Conservation (phyloP, 257 asterid species). For the Nyctanthes arbortristis region DNA sequence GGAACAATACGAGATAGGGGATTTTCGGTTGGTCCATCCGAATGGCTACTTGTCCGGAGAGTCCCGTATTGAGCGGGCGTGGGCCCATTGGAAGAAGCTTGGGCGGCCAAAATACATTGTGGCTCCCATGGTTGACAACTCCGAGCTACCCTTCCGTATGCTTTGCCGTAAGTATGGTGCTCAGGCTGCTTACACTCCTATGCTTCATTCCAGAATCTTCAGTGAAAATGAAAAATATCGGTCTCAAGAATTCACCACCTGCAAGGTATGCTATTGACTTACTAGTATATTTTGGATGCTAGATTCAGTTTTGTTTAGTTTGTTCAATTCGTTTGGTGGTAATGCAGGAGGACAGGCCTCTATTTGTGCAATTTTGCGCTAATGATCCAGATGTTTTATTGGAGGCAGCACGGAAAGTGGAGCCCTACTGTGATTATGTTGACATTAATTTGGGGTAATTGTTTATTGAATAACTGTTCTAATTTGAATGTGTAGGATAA, state of each 20-base stretch:
- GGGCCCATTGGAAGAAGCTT: constrained; percentile 85
- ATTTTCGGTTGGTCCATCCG: constrained; percentile 35
- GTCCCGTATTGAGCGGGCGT: constrained; percentile 77
- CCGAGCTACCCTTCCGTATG: constrained; percentile 93
- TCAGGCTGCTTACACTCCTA: constrained; percentile 93
- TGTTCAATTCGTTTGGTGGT: constrained; percentile 12
- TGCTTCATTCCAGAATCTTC: constrained; percentile 93
- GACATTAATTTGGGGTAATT: constrained; percentile 92
- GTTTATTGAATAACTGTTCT: neutral
- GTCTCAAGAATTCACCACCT: constrained; percentile 78
- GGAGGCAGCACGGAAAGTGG: constrained; percentile 88
- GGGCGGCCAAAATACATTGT: constrained; percentile 77
- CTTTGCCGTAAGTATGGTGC: constrained; percentile 97
- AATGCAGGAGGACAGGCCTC: constrained; percentile 87
- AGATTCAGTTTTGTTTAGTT: constrained; percentile 1
- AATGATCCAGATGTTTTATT: constrained; percentile 84
- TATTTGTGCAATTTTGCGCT: constrained; percentile 96
- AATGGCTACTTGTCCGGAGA: constrained; percentile 67
- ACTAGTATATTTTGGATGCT: neutral
- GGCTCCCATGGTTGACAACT: constrained; percentile 98
- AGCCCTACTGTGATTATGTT: constrained; percentile 80
- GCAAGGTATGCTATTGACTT: constrained; percentile 50
- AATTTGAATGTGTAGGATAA: neutral
- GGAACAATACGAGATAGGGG: constrained; percentile 32
- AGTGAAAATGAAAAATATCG: constrained; percentile 76